Base-by-base conservation (phyloP, 495 filamentous ascomycete genomes). In the Thermothielavioides terrestris region DNA sequence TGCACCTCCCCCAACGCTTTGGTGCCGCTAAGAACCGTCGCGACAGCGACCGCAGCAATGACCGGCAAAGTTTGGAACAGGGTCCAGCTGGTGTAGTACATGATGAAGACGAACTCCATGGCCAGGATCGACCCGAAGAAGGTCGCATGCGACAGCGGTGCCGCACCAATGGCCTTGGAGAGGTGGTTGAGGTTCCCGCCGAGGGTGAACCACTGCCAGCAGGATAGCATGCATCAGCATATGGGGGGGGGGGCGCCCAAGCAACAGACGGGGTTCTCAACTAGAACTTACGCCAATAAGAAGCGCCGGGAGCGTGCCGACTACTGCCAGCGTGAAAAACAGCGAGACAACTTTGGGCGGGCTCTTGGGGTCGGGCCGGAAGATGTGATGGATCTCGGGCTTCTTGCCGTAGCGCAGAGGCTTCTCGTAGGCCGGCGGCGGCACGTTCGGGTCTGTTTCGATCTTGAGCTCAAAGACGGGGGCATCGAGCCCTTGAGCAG, bases 71-170 rank as follows among this genome's bases (percentile, higher is more conserved):
- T 78, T 72, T 94, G 84, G 77, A 97, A 98, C 38, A 98, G 72
- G 57, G 83, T 95, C 92, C 91, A 97, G 56, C 70, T 83, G 26
- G 77, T 85, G 64, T 96, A 98, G 75, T 98, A 98, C 65, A 95
- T 66, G 76, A 89, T 89, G 71, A 97, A 97, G 55, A 95, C 79
- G 7, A 79, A 85, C 67, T 98, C 92, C 72, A 98, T 82, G 11
- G 81, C 79, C 22, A 95, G 30, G 51, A 98, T 79, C 8, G 88
- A 92, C 34, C 82, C 83, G 52, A 91, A 83, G 69, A 96, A 95
- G 36, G 85, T 60, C 34, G 78, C 71, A 61, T 97, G 89, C 8
- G 88, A 78, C 18, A 95, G 50, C 36, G 90, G 89, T 6, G 86
- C 84, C 18, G 72, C 72, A 41, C 78, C 67, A 40, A 94, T 66